Conservation (phyloP, 2,329 filamentous ascomycete species). For the Pseudocercospora pini-densiflorae region DNA sequence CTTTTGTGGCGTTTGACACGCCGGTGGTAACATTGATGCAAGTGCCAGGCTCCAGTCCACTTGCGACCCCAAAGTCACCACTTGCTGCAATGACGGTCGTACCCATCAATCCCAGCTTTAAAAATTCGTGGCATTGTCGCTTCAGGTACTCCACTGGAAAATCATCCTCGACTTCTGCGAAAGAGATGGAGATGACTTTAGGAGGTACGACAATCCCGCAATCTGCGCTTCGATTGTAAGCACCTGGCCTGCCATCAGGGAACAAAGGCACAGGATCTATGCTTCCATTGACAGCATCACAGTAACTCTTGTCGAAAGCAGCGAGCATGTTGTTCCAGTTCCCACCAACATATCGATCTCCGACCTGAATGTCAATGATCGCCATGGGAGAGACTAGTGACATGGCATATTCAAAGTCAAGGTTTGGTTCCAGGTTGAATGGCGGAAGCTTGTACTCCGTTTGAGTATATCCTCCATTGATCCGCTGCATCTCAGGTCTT, state of each 20-base stretch:
- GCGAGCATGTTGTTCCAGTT: not conserved
- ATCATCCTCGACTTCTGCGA: not conserved
- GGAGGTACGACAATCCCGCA: not conserved
- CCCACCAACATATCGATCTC: not conserved
- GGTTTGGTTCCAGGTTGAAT: not conserved
- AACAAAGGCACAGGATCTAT: not conserved
- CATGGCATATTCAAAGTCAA: not conserved
- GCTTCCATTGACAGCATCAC: not conserved
- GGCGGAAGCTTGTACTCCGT: not conserved
- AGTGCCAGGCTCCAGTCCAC: not conserved
- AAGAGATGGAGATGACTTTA: not conserved
- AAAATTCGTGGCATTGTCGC: not conserved
- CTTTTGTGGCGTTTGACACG: not conserved
- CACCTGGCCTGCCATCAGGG: not conserved
- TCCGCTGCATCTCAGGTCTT: not conserved
- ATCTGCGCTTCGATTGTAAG: not conserved
- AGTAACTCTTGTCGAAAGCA: not conserved
- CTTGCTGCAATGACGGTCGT: not conserved
- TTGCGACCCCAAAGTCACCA: not conserved
- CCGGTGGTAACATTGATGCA: not conserved
- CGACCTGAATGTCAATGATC: not conserved
- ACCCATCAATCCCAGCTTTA: not conserved
- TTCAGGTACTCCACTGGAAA: not conserved
- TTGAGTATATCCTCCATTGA: not conserved
- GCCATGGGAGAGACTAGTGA: not conserved